Evolutionary conservation across 257 asterid species (phyloP).

Genomic region (Solanum clarkiae): DNA sequence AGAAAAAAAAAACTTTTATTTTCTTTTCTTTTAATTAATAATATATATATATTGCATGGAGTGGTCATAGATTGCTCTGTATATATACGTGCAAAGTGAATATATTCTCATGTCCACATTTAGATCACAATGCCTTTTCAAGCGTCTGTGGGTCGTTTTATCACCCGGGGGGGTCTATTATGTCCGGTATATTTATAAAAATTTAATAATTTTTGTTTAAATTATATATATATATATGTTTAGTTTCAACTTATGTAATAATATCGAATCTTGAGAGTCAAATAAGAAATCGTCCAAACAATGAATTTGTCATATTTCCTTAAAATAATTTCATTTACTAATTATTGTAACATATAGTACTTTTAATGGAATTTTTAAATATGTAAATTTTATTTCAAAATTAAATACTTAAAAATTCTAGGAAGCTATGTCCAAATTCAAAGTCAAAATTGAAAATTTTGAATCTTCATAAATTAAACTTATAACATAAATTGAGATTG

Average conservation of each 20-base stretch:
- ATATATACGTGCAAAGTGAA: not conserved
- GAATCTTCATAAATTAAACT: not conserved
- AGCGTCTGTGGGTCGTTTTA: not conserved
- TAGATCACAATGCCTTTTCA: not conserved
- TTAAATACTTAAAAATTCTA: not conserved
- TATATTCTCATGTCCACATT: not conserved
- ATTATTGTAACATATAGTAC: not conserved
- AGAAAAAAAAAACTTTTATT: not conserved
- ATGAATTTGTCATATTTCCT: not conserved
- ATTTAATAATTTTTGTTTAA: not conserved
- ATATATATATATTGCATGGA: not conserved
- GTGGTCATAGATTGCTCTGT: not conserved
- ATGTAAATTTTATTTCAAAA: not conserved
- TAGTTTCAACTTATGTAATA: not conserved
- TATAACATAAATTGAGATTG: not conserved
- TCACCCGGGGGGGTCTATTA: no score
- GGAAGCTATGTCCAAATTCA: not conserved
- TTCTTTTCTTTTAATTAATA: no score
- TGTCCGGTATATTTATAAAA: not conserved
- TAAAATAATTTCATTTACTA: not conserved
- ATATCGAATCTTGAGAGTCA: not conserved
- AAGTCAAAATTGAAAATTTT: not conserved
- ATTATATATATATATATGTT: not conserved
- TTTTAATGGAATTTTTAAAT: not conserved
- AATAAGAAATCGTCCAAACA: fast-evolving